These are phyloP conservation scores for Calonectria hongkongensis DNA, from an alignment of 2,329 filamentous ascomycete species.

Conservation along the genomic window DNA sequence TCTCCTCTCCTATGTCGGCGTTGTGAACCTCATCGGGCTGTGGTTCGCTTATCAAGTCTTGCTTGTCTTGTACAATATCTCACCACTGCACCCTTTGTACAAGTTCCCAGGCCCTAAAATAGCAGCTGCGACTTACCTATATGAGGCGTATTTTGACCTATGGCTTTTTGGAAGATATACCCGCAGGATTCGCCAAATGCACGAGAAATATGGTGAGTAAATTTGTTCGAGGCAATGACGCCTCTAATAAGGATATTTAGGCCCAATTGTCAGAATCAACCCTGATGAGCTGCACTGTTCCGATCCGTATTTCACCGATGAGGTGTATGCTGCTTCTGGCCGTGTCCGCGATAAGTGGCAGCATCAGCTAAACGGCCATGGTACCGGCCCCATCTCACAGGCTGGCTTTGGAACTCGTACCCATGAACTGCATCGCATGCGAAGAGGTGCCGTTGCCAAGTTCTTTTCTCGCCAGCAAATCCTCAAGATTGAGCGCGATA, in stretches of 20 bases:
- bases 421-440: slow-evolving; percentile 59
- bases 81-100: slow-evolving; percentile 12
- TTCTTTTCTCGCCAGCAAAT: slow-evolving; percentile 61
- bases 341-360: slow-evolving; percentile 54
- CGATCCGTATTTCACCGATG: slow-evolving; percentile 60
- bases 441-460: slow-evolving; percentile 56
- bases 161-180: slow-evolving; percentile 8
- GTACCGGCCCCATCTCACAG: slow-evolving; percentile 41
- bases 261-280: slow-evolving; percentile 63
- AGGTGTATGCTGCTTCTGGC: slow-evolving; percentile 59
- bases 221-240: background rate
- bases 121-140: background rate
- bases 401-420: slow-evolving; percentile 47
- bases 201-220: slow-evolving; percentile 25
- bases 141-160: slow-evolving; percentile 18
- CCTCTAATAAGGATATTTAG: slow-evolving; percentile 39
- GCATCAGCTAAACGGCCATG: slow-evolving; percentile 45
- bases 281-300: slow-evolving; percentile 63
- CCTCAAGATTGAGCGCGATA: slow-evolving; percentile 54
- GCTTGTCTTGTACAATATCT: slow-evolving; percentile 9
- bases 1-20: background rate
- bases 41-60: slow-evolving; percentile 2
- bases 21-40: slow-evolving; percentile 17
- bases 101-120: slow-evolving; percentile 7
- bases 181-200: slow-evolving; percentile 19